Percentiles rank a stretch among this genome's conserved stretches.
Evolutionary conservation across 177 flowering plant species (phyloP).

Genomic region (Vitis hybrid): DNA sequence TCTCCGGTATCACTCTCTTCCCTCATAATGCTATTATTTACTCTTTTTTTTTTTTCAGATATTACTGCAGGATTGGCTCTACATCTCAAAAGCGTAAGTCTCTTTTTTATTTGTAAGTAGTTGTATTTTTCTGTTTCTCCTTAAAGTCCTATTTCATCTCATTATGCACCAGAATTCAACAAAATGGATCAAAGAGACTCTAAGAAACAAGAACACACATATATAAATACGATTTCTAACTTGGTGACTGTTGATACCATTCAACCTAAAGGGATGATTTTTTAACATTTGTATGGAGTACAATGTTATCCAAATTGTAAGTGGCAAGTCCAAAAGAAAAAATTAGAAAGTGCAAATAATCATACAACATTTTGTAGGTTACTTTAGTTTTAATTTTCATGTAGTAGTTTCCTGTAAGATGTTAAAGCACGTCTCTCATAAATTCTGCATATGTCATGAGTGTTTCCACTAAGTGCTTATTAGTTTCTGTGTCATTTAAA

Average conservation of each 20-base stretch:
- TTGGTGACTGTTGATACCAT: background rate
- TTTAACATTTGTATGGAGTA: too few relatives aligned
- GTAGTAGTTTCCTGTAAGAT: background rate
- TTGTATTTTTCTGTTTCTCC: too few relatives aligned
- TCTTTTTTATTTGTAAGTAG: background rate
- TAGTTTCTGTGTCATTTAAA: background rate
- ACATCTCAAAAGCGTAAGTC: conserved; percentile 61
- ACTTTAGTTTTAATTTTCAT: background rate
- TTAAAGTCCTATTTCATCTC: background rate
- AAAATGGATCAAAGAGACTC: background rate
- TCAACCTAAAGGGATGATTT: too few relatives aligned
- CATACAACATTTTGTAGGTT: too few relatives aligned
- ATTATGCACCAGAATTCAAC: background rate
- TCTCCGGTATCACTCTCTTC: background rate
- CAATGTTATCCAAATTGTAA: background rate
- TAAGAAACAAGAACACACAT: background rate
- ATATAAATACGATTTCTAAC: background rate
- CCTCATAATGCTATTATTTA: background rate
- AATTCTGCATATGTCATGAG: background rate
- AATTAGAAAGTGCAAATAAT: too few relatives aligned
- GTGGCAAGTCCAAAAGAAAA: background rate
- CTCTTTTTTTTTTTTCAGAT: conserved; percentile 45
- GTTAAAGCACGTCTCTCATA: background rate
- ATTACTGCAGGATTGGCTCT: conserved; percentile 93
- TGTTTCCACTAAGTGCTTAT: too few relatives aligned